These are phyloP conservation scores for Cordyceps farinosa DNA, from an alignment of 2,329 filamentous ascomycete genomes.

Conservation along the genomic window DNA sequence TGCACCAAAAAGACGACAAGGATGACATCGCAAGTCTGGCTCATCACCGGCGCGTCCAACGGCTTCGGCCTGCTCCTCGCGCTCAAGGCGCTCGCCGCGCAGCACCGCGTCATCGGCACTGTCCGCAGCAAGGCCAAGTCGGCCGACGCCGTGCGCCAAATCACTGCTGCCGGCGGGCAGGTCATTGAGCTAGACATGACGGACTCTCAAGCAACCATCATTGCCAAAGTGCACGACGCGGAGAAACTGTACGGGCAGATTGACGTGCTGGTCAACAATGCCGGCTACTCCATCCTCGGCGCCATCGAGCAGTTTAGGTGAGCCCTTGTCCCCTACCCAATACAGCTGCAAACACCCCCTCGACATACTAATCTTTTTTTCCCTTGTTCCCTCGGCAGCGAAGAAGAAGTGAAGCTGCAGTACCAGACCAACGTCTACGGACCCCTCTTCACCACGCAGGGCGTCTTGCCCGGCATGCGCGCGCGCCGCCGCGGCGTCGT, in stretches of 20 bases:
- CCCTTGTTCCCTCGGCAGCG: slow-evolving; percentile 21
- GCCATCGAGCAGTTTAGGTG: slow-evolving; percentile 35
- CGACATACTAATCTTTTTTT: neutral
- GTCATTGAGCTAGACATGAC: slow-evolving; percentile 28
- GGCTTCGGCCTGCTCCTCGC: slow-evolving; percentile 45
- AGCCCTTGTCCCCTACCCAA: neutral
- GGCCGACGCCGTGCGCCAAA: slow-evolving; percentile 18
- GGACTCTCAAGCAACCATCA: slow-evolving; percentile 13
- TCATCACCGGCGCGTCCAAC: slow-evolving; percentile 46
- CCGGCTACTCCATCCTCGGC: slow-evolving; percentile 42
- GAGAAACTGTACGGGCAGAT: slow-evolving; percentile 29
- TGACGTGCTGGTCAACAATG: slow-evolving; percentile 52
- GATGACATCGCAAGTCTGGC: slow-evolving; percentile 35
- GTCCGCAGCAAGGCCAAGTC: slow-evolving; percentile 33
- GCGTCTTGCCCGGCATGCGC: slow-evolving; percentile 46
- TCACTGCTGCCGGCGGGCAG: slow-evolving; percentile 25
- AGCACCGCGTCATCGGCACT: slow-evolving; percentile 47
- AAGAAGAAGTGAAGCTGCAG: slow-evolving; percentile 37
- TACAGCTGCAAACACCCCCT: neutral
- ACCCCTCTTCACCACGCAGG: slow-evolving; percentile 43
- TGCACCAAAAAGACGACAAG: no score
- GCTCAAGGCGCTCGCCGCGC: slow-evolving; percentile 38
- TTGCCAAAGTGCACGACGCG: slow-evolving; percentile 25
- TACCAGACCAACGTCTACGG: slow-evolving; percentile 50
- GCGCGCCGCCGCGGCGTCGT: slow-evolving; percentile 39